These are phyloP conservation scores for Pyrrhoderma lamaoense DNA, from an alignment of 1,284 basidiomycete genomes.

Conservation along the genomic window DNA sequence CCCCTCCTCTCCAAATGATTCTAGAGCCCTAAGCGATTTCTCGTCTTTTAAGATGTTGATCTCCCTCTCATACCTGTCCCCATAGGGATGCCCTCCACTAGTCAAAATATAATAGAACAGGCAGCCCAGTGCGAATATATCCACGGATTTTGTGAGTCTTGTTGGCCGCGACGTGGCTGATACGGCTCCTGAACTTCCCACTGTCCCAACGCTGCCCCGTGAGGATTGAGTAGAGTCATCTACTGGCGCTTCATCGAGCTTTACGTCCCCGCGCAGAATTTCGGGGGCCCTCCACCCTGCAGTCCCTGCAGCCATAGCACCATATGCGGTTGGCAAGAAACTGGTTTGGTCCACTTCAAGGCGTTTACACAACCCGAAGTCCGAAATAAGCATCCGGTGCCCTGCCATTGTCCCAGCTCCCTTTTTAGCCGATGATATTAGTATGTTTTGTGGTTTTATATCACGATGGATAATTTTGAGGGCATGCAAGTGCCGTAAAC, in stretches of 20 bases:
- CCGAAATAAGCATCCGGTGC: slow-evolving; percentile 88
- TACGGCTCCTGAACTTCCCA: slow-evolving; percentile 30
- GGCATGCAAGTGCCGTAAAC: slow-evolving; percentile 85
- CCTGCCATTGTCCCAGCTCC: slow-evolving; percentile 41
- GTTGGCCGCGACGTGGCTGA: slow-evolving; percentile 48
- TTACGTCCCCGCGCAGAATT: slow-evolving; percentile 85
- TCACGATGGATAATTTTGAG: slow-evolving; percentile 97
- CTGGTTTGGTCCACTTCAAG: slow-evolving; percentile 91
- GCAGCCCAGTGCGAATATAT: slow-evolving; percentile 91
- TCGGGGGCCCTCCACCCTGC: slow-evolving; percentile 95
- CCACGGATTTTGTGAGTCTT: slow-evolving; percentile 85
- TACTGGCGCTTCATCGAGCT: slow-evolving; percentile 69
- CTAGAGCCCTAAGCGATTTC: slow-evolving; percentile 61
- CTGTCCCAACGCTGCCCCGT: slow-evolving; percentile 50
- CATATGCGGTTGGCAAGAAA: slow-evolving; percentile 75
- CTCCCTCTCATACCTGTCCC: slow-evolving; percentile 86
- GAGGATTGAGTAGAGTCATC: slow-evolving; percentile 56
- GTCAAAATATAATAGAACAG: slow-evolving; percentile 89
- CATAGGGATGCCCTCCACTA: slow-evolving; percentile 84
- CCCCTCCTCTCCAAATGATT: slow-evolving; percentile 85
- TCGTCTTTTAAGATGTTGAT: slow-evolving; percentile 83
- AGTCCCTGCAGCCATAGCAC: slow-evolving; percentile 83
- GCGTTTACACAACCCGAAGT: slow-evolving; percentile 91
- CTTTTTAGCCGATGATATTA: slow-evolving; percentile 71
- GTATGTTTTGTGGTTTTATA: slow-evolving; percentile 98